These are phyloP conservation scores for Lactifluus echinatus DNA, from an alignment of 768 basidiomycete genomes.

Conservation along the genomic window DNA sequence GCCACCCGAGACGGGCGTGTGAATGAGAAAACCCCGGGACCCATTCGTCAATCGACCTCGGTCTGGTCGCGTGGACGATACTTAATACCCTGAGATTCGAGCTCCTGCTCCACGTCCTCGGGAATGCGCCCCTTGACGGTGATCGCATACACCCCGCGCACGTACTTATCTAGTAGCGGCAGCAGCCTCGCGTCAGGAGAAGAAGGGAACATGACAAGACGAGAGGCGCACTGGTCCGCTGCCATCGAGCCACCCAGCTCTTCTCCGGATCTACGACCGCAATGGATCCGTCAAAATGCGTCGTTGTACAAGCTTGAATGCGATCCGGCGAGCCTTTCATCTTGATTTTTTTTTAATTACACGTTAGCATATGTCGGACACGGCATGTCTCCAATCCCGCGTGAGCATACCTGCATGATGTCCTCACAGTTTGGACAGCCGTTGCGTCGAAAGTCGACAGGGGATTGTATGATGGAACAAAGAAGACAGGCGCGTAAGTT, in stretches of 20 bases:
- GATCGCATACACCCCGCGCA: constrained; percentile 88
- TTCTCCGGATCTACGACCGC: constrained; percentile 76
- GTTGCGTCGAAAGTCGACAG: constrained; percentile 70
- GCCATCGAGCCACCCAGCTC: constrained; percentile 97
- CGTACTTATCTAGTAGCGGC: constrained; percentile 66
- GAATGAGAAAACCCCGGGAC: not conserved
- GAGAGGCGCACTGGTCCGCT: constrained; percentile 65
- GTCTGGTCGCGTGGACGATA: constrained; percentile 82
- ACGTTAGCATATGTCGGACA: not conserved
- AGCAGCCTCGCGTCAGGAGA: not conserved
- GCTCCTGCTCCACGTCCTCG: constrained; percentile 75
- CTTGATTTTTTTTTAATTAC: constrained; percentile 41
- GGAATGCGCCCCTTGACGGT: constrained; percentile 80
- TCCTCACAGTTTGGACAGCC: constrained; percentile 99
- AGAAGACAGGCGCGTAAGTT: constrained; percentile 85
- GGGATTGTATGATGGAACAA: constrained; percentile 83
- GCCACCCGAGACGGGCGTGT: not conserved
- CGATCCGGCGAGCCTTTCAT: constrained; percentile 84
- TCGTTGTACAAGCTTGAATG: constrained; percentile 79
- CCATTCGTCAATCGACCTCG: constrained; percentile 46
- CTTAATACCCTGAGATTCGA: constrained; percentile 67
- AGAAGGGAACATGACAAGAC: constrained; percentile 14
- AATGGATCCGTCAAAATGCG: constrained; percentile 88
- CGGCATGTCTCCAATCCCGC: not conserved
- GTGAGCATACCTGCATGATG: constrained; percentile 66